These are phyloP conservation scores for Aspergillus neoniger DNA, from an alignment of 2,329 filamentous ascomycete species.

Conservation along the genomic window DNA sequence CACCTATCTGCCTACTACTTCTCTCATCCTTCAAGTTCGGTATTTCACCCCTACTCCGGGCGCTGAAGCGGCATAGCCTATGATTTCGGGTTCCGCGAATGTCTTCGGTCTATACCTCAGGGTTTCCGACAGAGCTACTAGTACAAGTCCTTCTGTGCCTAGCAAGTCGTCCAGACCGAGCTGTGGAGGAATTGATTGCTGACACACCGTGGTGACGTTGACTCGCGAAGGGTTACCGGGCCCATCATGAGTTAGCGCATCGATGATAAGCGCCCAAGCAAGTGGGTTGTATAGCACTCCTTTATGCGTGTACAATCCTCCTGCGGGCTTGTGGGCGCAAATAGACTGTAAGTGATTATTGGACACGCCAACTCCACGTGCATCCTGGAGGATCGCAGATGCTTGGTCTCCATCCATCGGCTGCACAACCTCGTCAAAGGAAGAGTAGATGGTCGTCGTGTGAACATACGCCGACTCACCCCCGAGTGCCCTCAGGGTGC, in stretches of 20 bases:
- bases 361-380: slow-evolving; percentile 49
- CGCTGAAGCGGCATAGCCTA: slow-evolving; percentile 37
- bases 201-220: slow-evolving; percentile 45
- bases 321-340: slow-evolving; percentile 43
- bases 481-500: slow-evolving; percentile 44
- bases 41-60: background rate
- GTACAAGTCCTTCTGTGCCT: slow-evolving; percentile 47
- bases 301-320: slow-evolving; percentile 54
- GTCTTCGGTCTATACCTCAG: slow-evolving; percentile 38
- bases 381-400: slow-evolving; percentile 48
- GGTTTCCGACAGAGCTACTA: slow-evolving; percentile 41
- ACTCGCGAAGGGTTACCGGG: slow-evolving; percentile 46
- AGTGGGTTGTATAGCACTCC: slow-evolving; percentile 54
- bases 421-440: slow-evolving; percentile 55
- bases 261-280: slow-evolving; percentile 43
- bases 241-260: slow-evolving; percentile 53
- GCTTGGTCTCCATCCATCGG: slow-evolving; percentile 51
- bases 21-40: background rate
- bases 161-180: slow-evolving; percentile 47
- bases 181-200: slow-evolving; percentile 23
- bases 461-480: slow-evolving; percentile 58
- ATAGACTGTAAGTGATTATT: slow-evolving; percentile 54
- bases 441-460: slow-evolving; percentile 56
- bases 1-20: background rate
- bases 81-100: slow-evolving; percentile 45